Evolutionary conservation across 345 rosid genomes (phyloP).

Genomic region (Syzygium grande): DNA sequence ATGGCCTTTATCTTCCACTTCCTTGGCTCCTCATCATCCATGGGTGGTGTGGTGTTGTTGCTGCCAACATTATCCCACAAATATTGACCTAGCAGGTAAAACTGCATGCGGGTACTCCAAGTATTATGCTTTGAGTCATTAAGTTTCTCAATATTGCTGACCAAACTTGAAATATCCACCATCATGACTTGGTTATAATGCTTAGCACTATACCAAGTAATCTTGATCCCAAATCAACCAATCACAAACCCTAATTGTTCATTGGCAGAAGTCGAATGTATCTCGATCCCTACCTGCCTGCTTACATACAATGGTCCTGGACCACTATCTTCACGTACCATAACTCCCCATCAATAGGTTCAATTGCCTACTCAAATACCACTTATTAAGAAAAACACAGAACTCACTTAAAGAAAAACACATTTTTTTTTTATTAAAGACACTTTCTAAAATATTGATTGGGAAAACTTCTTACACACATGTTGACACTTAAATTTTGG

Average conservation of each 20-base stretch:
- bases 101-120: not conserved
- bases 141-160: too few relatives aligned
- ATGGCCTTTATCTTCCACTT: too few relatives aligned
- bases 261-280: not conserved
- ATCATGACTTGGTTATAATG: not conserved
- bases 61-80: not conserved
- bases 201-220: not conserved
- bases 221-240: accelerated
- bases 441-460: too few relatives aligned
- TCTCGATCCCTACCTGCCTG: too few relatives aligned
- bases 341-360: accelerated
- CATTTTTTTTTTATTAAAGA: too few relatives aligned
- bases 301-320: too few relatives aligned
- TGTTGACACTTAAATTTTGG: too few relatives aligned
- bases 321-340: accelerated
- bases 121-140: too few relatives aligned
- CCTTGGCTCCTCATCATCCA: too few relatives aligned
- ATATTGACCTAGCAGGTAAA: too few relatives aligned
- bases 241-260: not conserved
- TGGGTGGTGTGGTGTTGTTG: too few relatives aligned
- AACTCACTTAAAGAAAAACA: too few relatives aligned
- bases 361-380: not conserved
- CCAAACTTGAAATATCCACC: not conserved
- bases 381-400: not conserved
- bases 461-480: not conserved